Evolutionary conservation across 139 green algal species (phyloP).

Genomic region (Zygnema cylindricum): DNA sequence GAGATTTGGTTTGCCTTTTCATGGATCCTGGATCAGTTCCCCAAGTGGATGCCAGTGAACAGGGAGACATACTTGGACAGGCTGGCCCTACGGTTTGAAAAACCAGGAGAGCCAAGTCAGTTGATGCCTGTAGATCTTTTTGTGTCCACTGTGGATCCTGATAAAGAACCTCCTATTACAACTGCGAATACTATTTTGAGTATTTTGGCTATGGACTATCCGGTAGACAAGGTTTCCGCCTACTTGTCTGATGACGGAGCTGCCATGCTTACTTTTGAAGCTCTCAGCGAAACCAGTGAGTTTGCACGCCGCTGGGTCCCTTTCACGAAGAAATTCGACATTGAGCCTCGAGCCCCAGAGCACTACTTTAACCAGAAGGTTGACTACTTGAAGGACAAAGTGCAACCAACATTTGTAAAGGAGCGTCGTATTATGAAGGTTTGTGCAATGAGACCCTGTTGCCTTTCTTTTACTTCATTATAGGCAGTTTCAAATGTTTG

Average conservation of each 20-base stretch:
- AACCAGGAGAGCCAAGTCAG: constrained; percentile 57
- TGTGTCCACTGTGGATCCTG: constrained; percentile 53
- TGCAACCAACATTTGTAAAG: constrained; percentile 32
- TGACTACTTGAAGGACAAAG: constrained; percentile 57
- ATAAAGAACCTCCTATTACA: constrained; percentile 52
- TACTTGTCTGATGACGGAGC: constrained; percentile 61
- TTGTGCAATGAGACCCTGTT: neutral
- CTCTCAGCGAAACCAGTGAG: constrained; percentile 48
- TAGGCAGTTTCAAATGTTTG: no score
- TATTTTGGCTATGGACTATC: constrained; percentile 60
- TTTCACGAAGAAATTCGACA: constrained; percentile 52
- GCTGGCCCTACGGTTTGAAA: constrained; percentile 33
- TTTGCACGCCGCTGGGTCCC: constrained; percentile 62
- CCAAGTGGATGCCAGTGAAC: constrained; percentile 55
- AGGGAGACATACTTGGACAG: constrained; percentile 53
- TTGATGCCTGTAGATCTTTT: constrained; percentile 55
- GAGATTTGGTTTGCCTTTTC: constrained; percentile 59
- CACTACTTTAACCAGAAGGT: constrained; percentile 60
- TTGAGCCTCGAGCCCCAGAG: constrained; percentile 59
- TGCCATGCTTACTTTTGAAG: constrained; percentile 58
- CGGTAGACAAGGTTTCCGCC: constrained; percentile 54
- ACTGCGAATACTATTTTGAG: constrained; percentile 51
- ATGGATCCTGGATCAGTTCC: constrained; percentile 61
- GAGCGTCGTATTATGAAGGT: constrained; percentile 54
- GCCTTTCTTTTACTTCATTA: no score